phyloP scores from a whole-genome alignment of 179 eudicot species.

The Beta lomatogona region DNA sequence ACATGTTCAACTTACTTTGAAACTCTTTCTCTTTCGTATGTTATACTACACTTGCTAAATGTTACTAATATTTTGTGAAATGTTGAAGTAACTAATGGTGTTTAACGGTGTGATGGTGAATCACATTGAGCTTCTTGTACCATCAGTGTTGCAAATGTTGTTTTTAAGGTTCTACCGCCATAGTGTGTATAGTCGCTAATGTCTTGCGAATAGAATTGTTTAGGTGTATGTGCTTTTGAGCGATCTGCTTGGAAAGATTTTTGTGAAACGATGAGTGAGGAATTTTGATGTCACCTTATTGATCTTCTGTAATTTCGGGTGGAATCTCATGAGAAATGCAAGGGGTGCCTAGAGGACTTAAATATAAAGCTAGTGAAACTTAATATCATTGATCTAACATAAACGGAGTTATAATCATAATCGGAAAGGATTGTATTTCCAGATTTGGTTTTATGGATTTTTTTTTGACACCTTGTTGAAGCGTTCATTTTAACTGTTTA shows the following conservation, averaged over 20 bases:
- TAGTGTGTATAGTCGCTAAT: too few species aligned
- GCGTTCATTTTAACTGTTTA: neutral
- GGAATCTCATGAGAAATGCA: neutral
- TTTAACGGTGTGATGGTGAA: neutral
- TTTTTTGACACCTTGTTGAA: neutral
- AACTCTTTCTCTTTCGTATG: too few species aligned
- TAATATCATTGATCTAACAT: neutral
- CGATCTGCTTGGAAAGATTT: neutral
- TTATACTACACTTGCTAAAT: neutral
- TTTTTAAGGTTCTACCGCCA: neutral
- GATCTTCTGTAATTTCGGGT: neutral
- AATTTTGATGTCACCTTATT: neutral
- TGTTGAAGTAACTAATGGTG: neutral
- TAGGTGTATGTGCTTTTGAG: neutral
- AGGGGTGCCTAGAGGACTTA: neutral
- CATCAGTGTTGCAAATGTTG: neutral
- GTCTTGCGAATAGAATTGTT: neutral
- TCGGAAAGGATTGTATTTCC: neutral
- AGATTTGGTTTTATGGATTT: neutral
- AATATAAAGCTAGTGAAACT: too few species aligned
- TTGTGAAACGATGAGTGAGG: neutral
- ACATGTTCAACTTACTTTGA: too few species aligned
- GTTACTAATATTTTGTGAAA: neutral
- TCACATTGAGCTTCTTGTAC: neutral
- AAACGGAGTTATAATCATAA: neutral